These are phyloP conservation scores for Lasiosphaeriaceae sp. DNA, from an alignment of 495 filamentous ascomycete species.

Conservation along the genomic window DNA sequence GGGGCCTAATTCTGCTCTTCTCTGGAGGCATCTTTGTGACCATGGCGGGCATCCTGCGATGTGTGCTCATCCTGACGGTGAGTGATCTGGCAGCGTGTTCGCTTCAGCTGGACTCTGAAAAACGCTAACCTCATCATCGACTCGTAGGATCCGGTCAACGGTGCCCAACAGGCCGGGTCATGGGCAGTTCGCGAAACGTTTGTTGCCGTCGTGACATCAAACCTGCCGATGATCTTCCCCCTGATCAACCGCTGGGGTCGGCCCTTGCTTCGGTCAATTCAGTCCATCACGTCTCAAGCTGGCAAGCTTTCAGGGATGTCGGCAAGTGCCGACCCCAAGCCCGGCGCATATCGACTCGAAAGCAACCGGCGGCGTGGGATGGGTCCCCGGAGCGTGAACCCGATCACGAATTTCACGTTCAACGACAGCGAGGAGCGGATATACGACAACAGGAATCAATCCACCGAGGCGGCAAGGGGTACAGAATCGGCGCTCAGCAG, in stretches of 20 bases:
- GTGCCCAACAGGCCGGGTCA: slow-evolving; percentile 37
- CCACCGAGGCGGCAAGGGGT: neutral
- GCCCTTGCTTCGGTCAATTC: slow-evolving; percentile 29
- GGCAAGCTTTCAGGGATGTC: slow-evolving; percentile 24
- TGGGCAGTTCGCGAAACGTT: slow-evolving; percentile 53
- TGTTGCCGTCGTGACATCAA: slow-evolving; percentile 50
- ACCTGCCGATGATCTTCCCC: slow-evolving; percentile 51
- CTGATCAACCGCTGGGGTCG: slow-evolving; percentile 35
- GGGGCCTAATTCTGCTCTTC: slow-evolving; percentile 46
- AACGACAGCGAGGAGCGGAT: slow-evolving; percentile 51
- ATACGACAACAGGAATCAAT: slow-evolving; percentile 17
- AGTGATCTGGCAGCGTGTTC: neutral
- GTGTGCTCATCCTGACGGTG: slow-evolving; percentile 42
- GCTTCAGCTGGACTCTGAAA: neutral
- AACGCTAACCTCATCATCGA: neutral
- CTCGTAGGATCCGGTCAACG: slow-evolving; percentile 39
- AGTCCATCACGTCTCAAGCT: slow-evolving; percentile 22
- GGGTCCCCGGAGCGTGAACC: slow-evolving; percentile 38
- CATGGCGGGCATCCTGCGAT: slow-evolving; percentile 46
- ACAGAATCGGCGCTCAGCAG: neutral
- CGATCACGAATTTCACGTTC: slow-evolving; percentile 45
- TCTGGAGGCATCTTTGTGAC: slow-evolving; percentile 48
- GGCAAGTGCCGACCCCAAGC: slow-evolving; percentile 11
- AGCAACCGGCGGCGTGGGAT: slow-evolving; percentile 42
- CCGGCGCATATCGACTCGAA: slow-evolving; percentile 25